Conservation (phyloP, 2,329 filamentous ascomycete genomes). For the Mycogone perniciosa region DNA sequence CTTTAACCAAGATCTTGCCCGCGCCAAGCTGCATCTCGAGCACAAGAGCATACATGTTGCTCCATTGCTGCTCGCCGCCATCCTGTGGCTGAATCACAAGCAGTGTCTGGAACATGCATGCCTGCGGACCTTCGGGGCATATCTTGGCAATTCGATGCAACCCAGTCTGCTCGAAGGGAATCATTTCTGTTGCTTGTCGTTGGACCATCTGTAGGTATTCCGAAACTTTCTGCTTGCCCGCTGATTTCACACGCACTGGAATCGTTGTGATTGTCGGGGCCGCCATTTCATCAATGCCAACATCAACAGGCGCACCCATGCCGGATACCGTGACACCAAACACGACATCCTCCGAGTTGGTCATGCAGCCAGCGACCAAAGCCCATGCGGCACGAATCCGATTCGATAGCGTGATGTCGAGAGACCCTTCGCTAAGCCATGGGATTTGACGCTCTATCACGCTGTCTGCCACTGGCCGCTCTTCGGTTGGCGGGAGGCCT, state of each 20-base stretch:
- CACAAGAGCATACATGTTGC: constrained; percentile 3
- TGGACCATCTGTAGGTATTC: constrained; percentile 1
- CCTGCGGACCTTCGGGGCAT: background rate
- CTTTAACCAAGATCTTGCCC: background rate
- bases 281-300: constrained; percentile 14
- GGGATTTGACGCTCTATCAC: no score
- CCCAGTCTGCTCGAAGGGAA: background rate
- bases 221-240: background rate
- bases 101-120: constrained; percentile 1
- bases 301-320: constrained; percentile 14
- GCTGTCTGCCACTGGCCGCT: no score
- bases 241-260: constrained; percentile 4
- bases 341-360: constrained; percentile 19
- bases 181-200: constrained; percentile 2
- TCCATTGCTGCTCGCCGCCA: background rate
- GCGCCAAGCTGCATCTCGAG: background rate
- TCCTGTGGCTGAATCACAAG: background rate
- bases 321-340: constrained; percentile 18
- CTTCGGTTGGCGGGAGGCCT: no score
- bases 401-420: background rate
- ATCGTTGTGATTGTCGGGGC: constrained; percentile 20
- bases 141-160: background rate
- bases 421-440: no score
- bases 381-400: background rate
- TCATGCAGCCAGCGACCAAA: constrained; percentile 26